Evolutionary conservation across 2,329 filamentous ascomycete genomes (phyloP).

Genomic region (Fusarium fujikuroi): DNA sequence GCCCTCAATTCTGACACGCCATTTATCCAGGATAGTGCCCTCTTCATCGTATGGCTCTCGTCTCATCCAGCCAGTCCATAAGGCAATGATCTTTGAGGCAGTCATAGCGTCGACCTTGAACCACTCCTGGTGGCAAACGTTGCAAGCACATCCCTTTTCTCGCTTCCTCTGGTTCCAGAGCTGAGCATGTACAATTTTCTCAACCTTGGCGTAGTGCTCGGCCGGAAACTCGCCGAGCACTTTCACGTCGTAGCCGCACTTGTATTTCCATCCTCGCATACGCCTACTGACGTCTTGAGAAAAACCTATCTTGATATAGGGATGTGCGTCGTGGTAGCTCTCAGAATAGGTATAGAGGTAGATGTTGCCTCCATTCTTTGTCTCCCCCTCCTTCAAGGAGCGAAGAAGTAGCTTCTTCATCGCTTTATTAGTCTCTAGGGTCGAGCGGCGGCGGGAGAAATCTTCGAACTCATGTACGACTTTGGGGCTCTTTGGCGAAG

Average conservation of each 20-base stretch:
- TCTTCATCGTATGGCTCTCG: constrained; percentile 44
- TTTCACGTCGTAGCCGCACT: constrained; percentile 43
- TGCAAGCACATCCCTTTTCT: constrained; percentile 43
- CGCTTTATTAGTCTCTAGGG: constrained; percentile 23
- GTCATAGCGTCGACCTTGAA: constrained; percentile 37
- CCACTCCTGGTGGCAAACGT: constrained; percentile 43
- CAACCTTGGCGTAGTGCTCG: constrained; percentile 43
- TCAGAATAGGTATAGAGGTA: constrained; percentile 43
- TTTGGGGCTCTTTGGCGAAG: background rate
- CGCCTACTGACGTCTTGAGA: constrained; percentile 34
- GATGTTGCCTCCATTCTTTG: constrained; percentile 24
- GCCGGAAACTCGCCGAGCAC: constrained; percentile 22
- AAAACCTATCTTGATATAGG: constrained; percentile 48
- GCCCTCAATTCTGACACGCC: constrained; percentile 36
- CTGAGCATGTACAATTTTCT: constrained; percentile 46
- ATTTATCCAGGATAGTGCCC: constrained; percentile 38
- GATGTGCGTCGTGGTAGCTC: constrained; percentile 19
- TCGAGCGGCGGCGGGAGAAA: constrained; percentile 14
- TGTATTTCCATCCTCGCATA: constrained; percentile 36
- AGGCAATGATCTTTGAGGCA: constrained; percentile 29
- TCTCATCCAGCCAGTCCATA: constrained; percentile 46
- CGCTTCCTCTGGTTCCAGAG: constrained; percentile 41
- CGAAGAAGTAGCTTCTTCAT: constrained; percentile 30
- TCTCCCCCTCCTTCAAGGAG: background rate
- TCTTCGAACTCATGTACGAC: constrained; percentile 33